These are phyloP conservation scores for Rhizopus sp. DNA, from an alignment of 371 early-diverging fungal species.

Conservation along the genomic window DNA sequence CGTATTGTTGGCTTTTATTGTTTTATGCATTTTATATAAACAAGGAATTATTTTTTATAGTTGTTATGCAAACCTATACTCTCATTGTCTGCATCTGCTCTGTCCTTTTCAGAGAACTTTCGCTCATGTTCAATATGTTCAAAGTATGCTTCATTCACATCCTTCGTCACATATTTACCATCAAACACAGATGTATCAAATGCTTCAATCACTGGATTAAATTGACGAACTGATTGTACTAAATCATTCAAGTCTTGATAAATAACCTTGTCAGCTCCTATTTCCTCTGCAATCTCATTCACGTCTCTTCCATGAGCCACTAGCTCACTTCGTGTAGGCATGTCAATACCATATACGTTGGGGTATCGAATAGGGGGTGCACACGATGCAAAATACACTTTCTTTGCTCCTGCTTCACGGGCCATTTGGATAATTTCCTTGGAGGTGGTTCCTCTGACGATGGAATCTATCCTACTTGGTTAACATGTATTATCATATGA, in stretches of 20 bases:
- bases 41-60: constrained; percentile 23
- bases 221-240: constrained; percentile 75
- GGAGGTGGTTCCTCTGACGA: constrained; percentile 97
- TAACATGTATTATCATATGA: not conserved
- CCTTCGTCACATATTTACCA: constrained; percentile 88
- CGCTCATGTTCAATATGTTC: constrained; percentile 67
- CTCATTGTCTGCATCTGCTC: constrained; percentile 56
- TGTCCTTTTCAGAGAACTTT: constrained; percentile 47
- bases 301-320: constrained; percentile 83
- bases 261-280: constrained; percentile 94
- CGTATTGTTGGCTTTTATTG: not conserved
- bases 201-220: constrained; percentile 74
- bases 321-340: constrained; percentile 93
- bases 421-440: constrained; percentile 98
- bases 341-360: constrained; percentile 99
- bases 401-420: constrained; percentile 95
- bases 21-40: not conserved
- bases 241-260: constrained; percentile 88
- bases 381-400: constrained; percentile 97
- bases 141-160: constrained; percentile 83
- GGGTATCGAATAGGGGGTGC: constrained; percentile 95
- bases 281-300: constrained; percentile 79
- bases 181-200: constrained; percentile 98
- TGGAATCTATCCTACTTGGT: constrained; percentile 70
- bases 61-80: constrained; percentile 67